Conservation (phyloP, 306 rosid genomes). For the Trifolium pratense region DNA sequence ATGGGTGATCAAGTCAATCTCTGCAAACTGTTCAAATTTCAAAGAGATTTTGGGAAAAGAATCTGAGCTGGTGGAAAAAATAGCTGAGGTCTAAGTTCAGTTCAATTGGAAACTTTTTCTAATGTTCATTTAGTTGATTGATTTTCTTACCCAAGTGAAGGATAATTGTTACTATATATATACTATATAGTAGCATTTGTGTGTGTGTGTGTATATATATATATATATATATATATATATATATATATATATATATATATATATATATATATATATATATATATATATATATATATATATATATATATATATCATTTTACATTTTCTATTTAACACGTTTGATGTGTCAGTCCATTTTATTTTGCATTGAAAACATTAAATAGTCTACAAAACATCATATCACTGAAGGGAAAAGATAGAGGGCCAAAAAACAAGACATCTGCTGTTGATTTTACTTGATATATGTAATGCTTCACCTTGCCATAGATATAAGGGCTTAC, state of each 20-base stretch:
- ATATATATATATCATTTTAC: slow-evolving; percentile 13
- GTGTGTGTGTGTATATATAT: too few species aligned
- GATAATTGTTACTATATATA: neutral
- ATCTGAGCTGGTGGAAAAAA: slow-evolving; percentile 94
- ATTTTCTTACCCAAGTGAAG: slow-evolving; percentile 19
- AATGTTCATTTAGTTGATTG: slow-evolving; percentile 33
- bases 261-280: too few species aligned
- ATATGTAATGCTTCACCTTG: slow-evolving; percentile 17
- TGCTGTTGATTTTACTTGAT: slow-evolving; percentile 25
- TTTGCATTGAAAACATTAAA: slow-evolving; percentile 12
- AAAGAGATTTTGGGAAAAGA: slow-evolving; percentile 78
- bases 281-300: too few species aligned
- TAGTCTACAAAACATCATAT: slow-evolving; percentile 16
- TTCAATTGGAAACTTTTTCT: slow-evolving; percentile 48
- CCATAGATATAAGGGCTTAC: slow-evolving; percentile 3
- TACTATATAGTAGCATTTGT: neutral
- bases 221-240: too few species aligned
- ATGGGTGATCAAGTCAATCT: slow-evolving; percentile 87
- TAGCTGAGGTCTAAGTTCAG: slow-evolving; percentile 81
- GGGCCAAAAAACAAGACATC: neutral
- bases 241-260: too few species aligned
- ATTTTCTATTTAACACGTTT: slow-evolving; percentile 10
- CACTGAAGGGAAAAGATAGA: neutral
- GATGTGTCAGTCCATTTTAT: slow-evolving; percentile 16
- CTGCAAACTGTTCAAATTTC: slow-evolving; percentile 62